Evolutionary conservation across 345 rosid species (phyloP), one percentile per base, ranked within the genome.

Genomic region (Salix caprea): DNA sequence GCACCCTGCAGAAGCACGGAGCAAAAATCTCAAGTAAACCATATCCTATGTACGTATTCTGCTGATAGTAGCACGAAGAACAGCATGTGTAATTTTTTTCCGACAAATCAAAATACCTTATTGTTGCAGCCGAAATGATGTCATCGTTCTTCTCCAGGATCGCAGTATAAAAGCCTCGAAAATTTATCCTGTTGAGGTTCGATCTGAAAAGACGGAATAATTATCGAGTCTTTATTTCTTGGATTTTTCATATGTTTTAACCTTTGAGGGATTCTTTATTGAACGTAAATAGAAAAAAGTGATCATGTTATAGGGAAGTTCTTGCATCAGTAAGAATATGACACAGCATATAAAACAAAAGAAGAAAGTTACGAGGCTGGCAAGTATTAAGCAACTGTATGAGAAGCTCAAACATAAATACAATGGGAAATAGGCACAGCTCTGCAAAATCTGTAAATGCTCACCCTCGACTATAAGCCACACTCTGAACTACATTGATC

Each of bases 131-230:
- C n/a, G 78, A 44, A 30, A 84, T 24, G 5, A 82, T 54, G 42
- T 69, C 75, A 12, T 77, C 85, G 2, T 74, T 46, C 28, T 42
- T 68, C 48, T 84, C 85, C 54, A 81, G 62, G 2, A 82, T 46
- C 19, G 69, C 77, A 58, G 78, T 73, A 10, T 79, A 81, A 34
- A 84, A 84, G 4, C 81, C 75, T 11, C 73, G 68, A 19, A 67
- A 84, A 10, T 81, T 79, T 4, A 81, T 0, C 3, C 85, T 42
- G 13, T 9, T 56, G 21, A 84, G 23, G 23, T 76, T 77, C 15
- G 87, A 84, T 36, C 87, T 84, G 81, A 37, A 65, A 71, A 76
- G 21, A 46, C 18, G 73, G 24, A 67, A 5, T 18, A 72, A 5
- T 18, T 52, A 65, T 7, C 40, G 14, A 46, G 18, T 46, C 50